phyloP scores from a whole-genome alignment of 768 basidiomycete genomes.

The Termitomyces sp. region DNA sequence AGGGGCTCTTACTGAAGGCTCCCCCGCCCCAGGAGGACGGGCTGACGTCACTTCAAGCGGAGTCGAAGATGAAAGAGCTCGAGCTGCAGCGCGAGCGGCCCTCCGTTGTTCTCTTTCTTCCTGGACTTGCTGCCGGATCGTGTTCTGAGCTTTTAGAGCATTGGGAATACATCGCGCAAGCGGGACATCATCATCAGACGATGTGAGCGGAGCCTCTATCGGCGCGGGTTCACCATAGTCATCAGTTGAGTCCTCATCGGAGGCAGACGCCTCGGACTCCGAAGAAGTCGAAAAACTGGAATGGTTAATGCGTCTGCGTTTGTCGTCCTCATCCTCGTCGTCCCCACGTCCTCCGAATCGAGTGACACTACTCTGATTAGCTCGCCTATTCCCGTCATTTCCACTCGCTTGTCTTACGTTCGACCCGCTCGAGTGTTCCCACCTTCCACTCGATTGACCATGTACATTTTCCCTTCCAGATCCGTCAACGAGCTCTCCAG shows the following conservation, averaged over 20 bases:
- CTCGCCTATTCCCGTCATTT: constrained; percentile 18
- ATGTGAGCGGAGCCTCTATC: constrained; percentile 15
- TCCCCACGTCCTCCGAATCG: constrained; percentile 35
- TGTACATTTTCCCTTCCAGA: constrained; percentile 20
- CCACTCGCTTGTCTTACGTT: constrained; percentile 14
- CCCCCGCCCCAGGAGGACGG: constrained; percentile 32
- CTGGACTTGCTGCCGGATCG: constrained; percentile 66
- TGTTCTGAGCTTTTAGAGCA: constrained; percentile 77
- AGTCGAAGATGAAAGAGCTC: constrained; percentile 10
- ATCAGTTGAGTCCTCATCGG: constrained; percentile 32
- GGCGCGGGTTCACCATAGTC: constrained; percentile 31
- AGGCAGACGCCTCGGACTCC: constrained; percentile 35
- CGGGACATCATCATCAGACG: constrained; percentile 75
- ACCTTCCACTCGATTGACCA: constrained; percentile 4
- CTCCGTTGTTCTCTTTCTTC: constrained; percentile 61
- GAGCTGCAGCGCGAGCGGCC: constrained; percentile 35
- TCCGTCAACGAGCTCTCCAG: constrained; percentile 20
- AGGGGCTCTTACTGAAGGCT: constrained; percentile 4
- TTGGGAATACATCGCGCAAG: constrained; percentile 80
- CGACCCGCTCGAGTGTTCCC: constrained; percentile 11
- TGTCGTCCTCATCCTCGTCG: constrained; percentile 26
- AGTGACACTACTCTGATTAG: constrained; percentile 25
- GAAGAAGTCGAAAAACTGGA: constrained; percentile 30
- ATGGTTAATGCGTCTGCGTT: constrained; percentile 15
- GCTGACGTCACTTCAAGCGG: constrained; percentile 26